Percentiles rank a stretch among this genome's conserved stretches.
phyloP scores from a whole-genome alignment of 768 basidiomycete genomes.

The Leccinum pellstonianum region DNA sequence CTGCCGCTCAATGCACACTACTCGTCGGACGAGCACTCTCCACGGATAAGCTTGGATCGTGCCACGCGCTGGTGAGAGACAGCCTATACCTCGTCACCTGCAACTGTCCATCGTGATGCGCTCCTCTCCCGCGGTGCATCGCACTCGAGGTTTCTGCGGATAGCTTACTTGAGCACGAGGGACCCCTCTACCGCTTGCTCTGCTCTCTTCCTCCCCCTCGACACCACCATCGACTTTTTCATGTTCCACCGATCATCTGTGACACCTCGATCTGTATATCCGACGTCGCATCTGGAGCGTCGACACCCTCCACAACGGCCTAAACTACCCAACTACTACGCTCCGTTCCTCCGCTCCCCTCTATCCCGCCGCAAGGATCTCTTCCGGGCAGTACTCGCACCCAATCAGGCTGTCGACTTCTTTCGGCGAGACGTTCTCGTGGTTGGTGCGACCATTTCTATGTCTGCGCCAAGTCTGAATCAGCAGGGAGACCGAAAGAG shows the following conservation, averaged over 20 bases:
- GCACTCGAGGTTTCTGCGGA: conserved; percentile 27
- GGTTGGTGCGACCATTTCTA: conserved; percentile 1
- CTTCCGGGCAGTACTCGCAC: conserved; percentile 23
- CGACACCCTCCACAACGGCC: conserved; percentile 16
- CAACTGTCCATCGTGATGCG: conserved; percentile 15
- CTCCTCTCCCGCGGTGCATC: conserved; percentile 28
- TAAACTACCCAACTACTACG: conserved; percentile 31
- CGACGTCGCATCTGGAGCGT: conserved; percentile 9
- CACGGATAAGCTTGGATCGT: not conserved
- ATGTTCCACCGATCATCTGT: conserved; percentile 6
- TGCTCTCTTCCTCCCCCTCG: not conserved
- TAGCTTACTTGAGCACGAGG: conserved; percentile 21
- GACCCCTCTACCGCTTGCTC: not conserved
- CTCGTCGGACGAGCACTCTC: conserved; percentile 14
- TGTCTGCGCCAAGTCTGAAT: not conserved
- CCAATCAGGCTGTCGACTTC: conserved; percentile 25
- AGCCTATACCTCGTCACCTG: conserved; percentile 17
- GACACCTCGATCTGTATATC: conserved; percentile 11
- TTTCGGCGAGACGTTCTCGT: conserved; percentile 24
- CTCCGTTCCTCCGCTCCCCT: conserved; percentile 28
- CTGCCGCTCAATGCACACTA: conserved; percentile 11
- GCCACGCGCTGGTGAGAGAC: conserved; percentile 12
- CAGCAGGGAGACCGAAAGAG: not conserved
- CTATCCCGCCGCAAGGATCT: conserved; percentile 26
- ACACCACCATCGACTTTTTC: not conserved